Evolutionary conservation across 371 early-diverging fungal species (phyloP).

Genomic region (Catenaria anguillulae): DNA sequence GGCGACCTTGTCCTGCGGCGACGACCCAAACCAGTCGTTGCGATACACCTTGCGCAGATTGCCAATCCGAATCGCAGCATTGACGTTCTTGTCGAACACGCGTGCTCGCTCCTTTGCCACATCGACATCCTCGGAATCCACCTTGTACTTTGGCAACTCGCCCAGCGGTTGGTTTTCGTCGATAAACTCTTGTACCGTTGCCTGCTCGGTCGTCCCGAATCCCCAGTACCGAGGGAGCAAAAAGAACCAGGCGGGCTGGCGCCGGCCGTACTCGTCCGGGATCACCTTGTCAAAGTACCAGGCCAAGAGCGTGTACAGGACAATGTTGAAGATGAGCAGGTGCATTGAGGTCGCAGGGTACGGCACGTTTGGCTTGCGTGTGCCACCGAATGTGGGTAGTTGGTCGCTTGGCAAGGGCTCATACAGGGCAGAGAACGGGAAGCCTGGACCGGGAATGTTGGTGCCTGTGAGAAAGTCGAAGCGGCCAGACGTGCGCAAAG

Average conservation of each 20-base stretch:
- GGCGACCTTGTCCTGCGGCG: slow-evolving; percentile 42
- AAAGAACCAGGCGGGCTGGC: slow-evolving; percentile 35
- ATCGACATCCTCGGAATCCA: slow-evolving; percentile 36
- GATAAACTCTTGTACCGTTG: slow-evolving; percentile 8
- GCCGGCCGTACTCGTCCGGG: slow-evolving; percentile 50
- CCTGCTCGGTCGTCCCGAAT: slow-evolving; percentile 12
- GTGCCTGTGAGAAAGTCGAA: slow-evolving; percentile 26
- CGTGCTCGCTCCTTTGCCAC: slow-evolving; percentile 24
- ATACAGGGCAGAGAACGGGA: slow-evolving; percentile 41
- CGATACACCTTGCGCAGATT: slow-evolving; percentile 46
- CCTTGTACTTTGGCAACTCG: neutral
- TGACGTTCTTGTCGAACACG: slow-evolving; percentile 15
- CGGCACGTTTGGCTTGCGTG: slow-evolving; percentile 29
- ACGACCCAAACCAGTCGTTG: slow-evolving; percentile 18
- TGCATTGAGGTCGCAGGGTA: slow-evolving; percentile 37
- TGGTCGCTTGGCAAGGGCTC: slow-evolving; percentile 21
- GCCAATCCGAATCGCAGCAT: slow-evolving; percentile 31
- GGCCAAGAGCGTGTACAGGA: slow-evolving; percentile 32
- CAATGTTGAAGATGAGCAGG: slow-evolving; percentile 40
- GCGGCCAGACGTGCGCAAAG: slow-evolving; percentile 37
- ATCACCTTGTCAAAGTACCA: slow-evolving; percentile 47
- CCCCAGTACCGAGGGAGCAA: slow-evolving; percentile 47
- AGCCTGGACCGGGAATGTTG: slow-evolving; percentile 40
- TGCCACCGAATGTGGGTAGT: slow-evolving; percentile 28
- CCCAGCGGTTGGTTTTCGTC: neutral